phyloP scores from a whole-genome alignment of 768 basidiomycete genomes.

The Lactifluus piperatus region DNA sequence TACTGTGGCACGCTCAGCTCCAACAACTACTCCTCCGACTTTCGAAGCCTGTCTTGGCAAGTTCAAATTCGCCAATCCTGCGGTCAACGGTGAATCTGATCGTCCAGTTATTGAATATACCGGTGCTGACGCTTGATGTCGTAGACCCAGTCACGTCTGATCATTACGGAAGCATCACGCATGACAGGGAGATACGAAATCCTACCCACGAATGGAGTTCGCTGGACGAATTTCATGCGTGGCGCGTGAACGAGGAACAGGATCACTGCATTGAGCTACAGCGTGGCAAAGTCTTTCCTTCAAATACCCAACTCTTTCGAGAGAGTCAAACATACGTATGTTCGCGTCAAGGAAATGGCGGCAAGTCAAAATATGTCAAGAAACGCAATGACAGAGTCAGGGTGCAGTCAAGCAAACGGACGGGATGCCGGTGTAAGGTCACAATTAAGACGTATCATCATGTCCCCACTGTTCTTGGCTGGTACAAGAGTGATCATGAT shows the following conservation, averaged over 20 bases:
- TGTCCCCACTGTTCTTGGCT: neutral
- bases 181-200: neutral
- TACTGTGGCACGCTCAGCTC: neutral
- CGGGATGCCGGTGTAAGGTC: neutral
- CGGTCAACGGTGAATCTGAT: neutral
- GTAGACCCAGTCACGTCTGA: neutral
- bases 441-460: neutral
- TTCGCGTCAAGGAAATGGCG: neutral
- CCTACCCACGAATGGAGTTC: neutral
- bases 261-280: neutral
- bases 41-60: neutral
- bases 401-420: neutral
- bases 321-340: neutral
- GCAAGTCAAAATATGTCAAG: neutral
- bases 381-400: neutral
- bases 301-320: neutral
- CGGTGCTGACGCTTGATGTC: neutral
- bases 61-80: neutral
- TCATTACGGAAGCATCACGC: neutral
- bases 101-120: neutral
- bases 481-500: neutral
- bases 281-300: neutral
- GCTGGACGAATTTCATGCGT: neutral
- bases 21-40: neutral
- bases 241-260: neutral